phyloP scores from a whole-genome alignment of 2,329 filamentous ascomycete species.

The Phaeoacremonium minimum region DNA sequence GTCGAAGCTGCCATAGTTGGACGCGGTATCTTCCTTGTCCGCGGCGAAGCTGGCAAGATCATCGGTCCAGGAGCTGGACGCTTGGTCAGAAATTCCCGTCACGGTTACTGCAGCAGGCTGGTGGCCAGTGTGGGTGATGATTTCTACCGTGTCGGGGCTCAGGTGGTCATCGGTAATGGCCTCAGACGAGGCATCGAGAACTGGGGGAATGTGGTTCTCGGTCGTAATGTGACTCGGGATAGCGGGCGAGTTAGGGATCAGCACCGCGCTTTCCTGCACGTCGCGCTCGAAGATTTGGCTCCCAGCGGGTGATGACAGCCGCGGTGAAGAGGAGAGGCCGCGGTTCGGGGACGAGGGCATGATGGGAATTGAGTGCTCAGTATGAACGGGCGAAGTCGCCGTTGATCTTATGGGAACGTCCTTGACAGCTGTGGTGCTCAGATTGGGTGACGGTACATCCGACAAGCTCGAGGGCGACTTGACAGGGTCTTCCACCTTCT shows the following conservation, averaged over 20 bases:
- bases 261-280: conserved; percentile 72
- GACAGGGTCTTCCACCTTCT: conserved; percentile 46
- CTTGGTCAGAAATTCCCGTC: conserved; percentile 38
- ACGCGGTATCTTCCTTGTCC: conserved; percentile 32
- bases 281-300: conserved; percentile 90
- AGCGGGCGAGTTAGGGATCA: conserved; percentile 72
- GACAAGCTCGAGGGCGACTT: conserved; percentile 25
- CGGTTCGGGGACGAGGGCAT: conserved; percentile 62
- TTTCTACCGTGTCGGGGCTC: conserved; percentile 86
- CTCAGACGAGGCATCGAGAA: conserved; percentile 84
- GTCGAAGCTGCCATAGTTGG: conserved; percentile 77
- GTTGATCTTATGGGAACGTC: conserved; percentile 29
- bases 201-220: conserved; percentile 89
- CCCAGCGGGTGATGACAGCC: conserved; percentile 71
- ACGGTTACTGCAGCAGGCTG: conserved; percentile 72
- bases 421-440: too few species aligned
- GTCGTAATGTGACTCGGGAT: conserved; percentile 92
- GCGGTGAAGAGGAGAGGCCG: conserved; percentile 66
- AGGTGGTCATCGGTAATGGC: conserved; percentile 85
- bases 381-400: conserved; percentile 24
- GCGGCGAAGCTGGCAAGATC: conserved; percentile 28
- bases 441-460: too few species aligned
- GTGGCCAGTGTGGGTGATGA: conserved; percentile 81
- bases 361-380: conserved; percentile 28
- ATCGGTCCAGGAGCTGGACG: conserved; percentile 17